These are phyloP conservation scores for Fallopia convolvulus DNA, from an alignment of 148 eudicot species.

Conservation along the genomic window DNA sequence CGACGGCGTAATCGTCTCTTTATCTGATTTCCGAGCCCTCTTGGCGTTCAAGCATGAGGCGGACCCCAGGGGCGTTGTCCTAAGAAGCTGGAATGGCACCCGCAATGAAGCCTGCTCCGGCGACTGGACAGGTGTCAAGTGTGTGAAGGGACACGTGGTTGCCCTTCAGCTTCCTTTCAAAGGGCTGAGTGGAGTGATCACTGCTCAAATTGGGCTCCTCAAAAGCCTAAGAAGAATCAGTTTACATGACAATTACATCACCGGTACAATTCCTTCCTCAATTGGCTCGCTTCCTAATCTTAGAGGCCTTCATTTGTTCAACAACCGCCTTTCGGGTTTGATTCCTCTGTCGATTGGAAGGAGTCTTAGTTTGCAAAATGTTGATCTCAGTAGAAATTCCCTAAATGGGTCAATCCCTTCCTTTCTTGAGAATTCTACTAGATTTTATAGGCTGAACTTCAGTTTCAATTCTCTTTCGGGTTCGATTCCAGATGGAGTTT, in stretches of 20 bases:
- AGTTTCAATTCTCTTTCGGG: constrained; percentile 67
- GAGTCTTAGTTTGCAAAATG: constrained; percentile 35
- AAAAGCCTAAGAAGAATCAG: constrained; percentile 53
- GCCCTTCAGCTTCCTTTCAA: constrained; percentile 75
- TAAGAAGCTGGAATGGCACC: constrained; percentile 56
- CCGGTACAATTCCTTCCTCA: constrained; percentile 59
- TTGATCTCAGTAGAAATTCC: constrained; percentile 70
- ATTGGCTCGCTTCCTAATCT: constrained; percentile 61
- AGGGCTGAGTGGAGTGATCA: constrained; percentile 52
- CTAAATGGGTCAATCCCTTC: constrained; percentile 53
- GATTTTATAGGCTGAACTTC: constrained; percentile 59
- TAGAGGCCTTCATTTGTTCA: constrained; percentile 70
- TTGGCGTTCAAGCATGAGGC: constrained; percentile 43
- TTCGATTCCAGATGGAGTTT: constrained; percentile 40
- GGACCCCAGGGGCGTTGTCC: constrained; percentile 33
- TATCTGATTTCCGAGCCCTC: constrained; percentile 48
- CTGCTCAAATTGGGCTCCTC: constrained; percentile 52
- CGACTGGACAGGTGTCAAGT: constrained; percentile 69
- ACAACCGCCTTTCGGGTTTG: constrained; percentile 65
- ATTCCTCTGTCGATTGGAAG: constrained; percentile 64
- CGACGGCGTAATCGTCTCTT: constrained; percentile 41
- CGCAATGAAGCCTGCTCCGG: constrained; percentile 57
- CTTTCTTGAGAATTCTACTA: constrained; percentile 42
- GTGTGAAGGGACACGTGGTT: constrained; percentile 47
- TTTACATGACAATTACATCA: constrained; percentile 66